These are phyloP conservation scores for Mortierella sp. DNA, from an alignment of 371 early-diverging fungal genomes.

Conservation along the genomic window DNA sequence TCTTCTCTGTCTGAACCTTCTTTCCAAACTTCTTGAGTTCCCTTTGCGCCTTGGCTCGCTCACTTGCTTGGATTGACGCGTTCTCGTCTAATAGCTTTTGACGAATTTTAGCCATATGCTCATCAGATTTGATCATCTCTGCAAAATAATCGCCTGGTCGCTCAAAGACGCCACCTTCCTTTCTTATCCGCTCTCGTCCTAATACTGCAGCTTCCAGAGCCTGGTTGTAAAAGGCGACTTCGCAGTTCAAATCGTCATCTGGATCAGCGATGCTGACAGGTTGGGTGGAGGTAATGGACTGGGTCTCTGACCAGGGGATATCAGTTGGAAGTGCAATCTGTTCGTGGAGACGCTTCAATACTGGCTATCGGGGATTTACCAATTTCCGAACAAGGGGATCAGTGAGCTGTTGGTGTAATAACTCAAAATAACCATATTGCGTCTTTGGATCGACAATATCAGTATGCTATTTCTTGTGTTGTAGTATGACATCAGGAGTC, in stretches of 20 bases:
- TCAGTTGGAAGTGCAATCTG: conserved; percentile 75
- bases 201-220: conserved; percentile 82
- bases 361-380: conserved; percentile 57
- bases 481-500: not conserved
- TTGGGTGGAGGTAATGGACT: conserved; percentile 75
- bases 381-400: not conserved
- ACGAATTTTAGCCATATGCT: conserved; percentile 91
- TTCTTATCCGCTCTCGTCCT: conserved; percentile 70
- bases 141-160: conserved; percentile 95
- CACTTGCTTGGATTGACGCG: conserved; percentile 82
- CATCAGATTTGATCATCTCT: conserved; percentile 96
- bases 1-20: conserved; percentile 94
- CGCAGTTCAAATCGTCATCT: conserved; percentile 90
- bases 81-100: conserved; percentile 88
- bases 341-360: conserved; percentile 69
- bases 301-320: conserved; percentile 86
- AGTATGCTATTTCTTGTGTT: not conserved
- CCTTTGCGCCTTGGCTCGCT: conserved; percentile 88
- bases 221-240: conserved; percentile 91
- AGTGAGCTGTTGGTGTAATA: not conserved
- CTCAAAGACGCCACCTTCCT: conserved; percentile 79
- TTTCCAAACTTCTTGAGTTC: conserved; percentile 97
- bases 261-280: conserved; percentile 75
- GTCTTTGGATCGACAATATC: too few relatives aligned
- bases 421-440: too few relatives aligned